Conservation (phyloP, 192 early-diverging fungal species). For the Powellomyces hirtus region DNA sequence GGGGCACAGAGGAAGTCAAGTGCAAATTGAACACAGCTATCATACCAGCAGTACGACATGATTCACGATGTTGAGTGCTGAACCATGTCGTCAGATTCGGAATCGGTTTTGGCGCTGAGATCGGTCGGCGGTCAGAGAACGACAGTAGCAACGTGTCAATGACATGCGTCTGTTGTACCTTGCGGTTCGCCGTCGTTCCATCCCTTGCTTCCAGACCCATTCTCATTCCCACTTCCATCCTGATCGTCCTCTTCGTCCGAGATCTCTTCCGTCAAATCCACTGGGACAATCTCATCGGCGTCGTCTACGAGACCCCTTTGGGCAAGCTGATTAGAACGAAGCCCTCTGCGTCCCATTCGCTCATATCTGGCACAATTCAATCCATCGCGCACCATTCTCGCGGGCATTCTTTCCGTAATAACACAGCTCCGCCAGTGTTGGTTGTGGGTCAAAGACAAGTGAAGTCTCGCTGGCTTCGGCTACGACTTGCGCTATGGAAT, state of each 20-base stretch:
- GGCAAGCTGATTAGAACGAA: too few relatives aligned
- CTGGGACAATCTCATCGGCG: conserved; percentile 6
- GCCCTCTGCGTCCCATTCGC: too few relatives aligned
- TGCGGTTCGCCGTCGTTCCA: conserved; percentile 1
- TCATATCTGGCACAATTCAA: too few relatives aligned
- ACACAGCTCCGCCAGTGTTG: conserved; percentile 32
- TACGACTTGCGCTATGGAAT: conserved; percentile 61
- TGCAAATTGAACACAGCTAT: too few relatives aligned
- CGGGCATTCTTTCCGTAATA: conserved; percentile 7
- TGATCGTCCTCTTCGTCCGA: conserved; percentile 37
- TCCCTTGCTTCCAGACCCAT: conserved; percentile 4
- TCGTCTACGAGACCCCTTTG: conserved; percentile 10
- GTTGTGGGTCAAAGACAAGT: conserved; percentile 22
- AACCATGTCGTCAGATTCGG: conserved; percentile 68
- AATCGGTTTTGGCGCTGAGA: conserved; percentile 31
- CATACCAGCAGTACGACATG: conserved; percentile 66
- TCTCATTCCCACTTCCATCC: neutral
- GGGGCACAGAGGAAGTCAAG: neutral
- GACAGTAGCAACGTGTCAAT: neutral
- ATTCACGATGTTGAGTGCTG: conserved; percentile 75
- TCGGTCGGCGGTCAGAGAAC: too few relatives aligned
- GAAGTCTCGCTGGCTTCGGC: conserved; percentile 39
- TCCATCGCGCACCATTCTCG: conserved; percentile 2
- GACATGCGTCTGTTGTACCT: too few relatives aligned
- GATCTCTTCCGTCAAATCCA: conserved; percentile 19